phyloP scores from a whole-genome alignment of 352 stramenopile species.

The Phytophthora quininea region DNA sequence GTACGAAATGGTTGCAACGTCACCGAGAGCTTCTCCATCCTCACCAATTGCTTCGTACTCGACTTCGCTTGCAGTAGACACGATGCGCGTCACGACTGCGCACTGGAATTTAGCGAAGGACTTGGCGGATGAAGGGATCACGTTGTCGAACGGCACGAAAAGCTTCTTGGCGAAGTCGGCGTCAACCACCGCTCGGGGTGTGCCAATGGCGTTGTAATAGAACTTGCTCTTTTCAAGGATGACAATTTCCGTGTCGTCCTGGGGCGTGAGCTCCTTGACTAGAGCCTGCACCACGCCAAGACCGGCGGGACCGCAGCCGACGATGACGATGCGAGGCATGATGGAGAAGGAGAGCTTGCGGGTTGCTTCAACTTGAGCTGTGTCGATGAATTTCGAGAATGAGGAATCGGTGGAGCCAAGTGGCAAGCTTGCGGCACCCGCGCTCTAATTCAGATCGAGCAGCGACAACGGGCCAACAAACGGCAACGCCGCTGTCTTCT shows the following conservation, averaged over 20 bases:
- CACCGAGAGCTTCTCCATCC: conserved; percentile 31
- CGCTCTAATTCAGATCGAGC: too few relatives aligned
- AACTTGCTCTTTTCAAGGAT: conserved; percentile 64
- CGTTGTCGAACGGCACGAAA: conserved; percentile 61
- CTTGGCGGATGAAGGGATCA: conserved; percentile 35
- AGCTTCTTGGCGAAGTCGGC: conserved; percentile 52
- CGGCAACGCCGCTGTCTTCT: too few relatives aligned
- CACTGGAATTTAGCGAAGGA: conserved; percentile 50
- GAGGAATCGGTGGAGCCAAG: too few relatives aligned
- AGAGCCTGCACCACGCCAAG: conserved; percentile 50
- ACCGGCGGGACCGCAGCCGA: conserved; percentile 54
- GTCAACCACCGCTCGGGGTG: conserved; percentile 57
- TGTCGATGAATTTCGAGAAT: too few relatives aligned
- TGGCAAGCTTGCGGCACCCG: too few relatives aligned
- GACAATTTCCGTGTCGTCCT: conserved; percentile 48
- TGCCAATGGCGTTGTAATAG: conserved; percentile 52
- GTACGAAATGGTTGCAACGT: conserved; percentile 44
- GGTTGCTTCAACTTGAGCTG: too few relatives aligned
- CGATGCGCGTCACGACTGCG: conserved; percentile 46
- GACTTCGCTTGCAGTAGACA: conserved; percentile 39
- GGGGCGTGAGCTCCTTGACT: conserved; percentile 31
- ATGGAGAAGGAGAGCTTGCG: too few relatives aligned
- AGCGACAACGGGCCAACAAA: too few relatives aligned
- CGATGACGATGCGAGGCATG: conserved; percentile 60
- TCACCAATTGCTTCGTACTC: conserved; percentile 41